Conservation (phyloP, 208 protist species). For the Leishmania turanica region DNA sequence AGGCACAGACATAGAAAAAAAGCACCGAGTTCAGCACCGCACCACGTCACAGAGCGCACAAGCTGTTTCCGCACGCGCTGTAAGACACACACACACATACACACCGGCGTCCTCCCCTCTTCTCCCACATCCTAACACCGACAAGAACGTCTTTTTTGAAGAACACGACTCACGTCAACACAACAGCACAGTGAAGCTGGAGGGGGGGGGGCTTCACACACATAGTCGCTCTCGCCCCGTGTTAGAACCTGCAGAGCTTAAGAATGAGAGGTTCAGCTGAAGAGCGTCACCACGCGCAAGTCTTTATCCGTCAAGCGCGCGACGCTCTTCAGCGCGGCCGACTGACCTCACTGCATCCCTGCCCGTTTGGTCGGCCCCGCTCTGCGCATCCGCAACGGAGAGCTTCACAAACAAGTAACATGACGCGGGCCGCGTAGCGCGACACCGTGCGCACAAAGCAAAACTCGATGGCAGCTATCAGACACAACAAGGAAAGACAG, state of each 20-base stretch:
- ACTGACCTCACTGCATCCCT: neutral
- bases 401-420: neutral
- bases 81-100: too few species aligned
- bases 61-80: neutral
- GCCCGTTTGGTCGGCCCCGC: neutral
- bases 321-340: neutral
- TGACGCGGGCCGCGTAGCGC: neutral
- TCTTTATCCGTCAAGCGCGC: neutral
- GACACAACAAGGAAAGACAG: neutral
- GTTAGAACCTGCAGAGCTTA: neutral
- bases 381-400: neutral
- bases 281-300: neutral
- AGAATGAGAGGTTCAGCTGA: neutral
- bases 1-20: neutral
- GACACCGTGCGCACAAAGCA: neutral
- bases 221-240: neutral
- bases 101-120: neutral
- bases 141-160: neutral
- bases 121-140: neutral
- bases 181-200: neutral
- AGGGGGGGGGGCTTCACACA: neutral
- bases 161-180: neutral
- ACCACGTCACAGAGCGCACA: neutral
- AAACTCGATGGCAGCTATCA: neutral
- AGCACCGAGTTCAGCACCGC: neutral